Evolutionary conservation across 306 rosid genomes (phyloP).

Genomic region (Medicago arabica): DNA sequence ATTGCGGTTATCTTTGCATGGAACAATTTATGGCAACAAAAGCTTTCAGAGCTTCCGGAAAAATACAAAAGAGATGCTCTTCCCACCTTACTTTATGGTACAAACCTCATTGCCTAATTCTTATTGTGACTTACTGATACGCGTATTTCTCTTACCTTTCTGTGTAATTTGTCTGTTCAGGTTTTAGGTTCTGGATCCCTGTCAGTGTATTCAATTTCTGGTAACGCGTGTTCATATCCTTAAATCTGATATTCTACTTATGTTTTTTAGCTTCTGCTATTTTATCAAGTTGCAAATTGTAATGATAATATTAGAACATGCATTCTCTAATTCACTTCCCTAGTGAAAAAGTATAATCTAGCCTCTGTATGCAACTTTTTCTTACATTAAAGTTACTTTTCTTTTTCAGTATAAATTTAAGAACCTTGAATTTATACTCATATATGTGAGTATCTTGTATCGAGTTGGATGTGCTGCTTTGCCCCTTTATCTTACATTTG

Average conservation of each 20-base stretch:
- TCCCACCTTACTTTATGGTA: conserved; percentile 79
- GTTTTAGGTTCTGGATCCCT: conserved; percentile 98
- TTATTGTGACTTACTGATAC: conserved; percentile 31
- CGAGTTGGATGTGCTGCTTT: too few species aligned
- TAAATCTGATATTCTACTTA: conserved; percentile 25
- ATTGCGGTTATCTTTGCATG: conserved; percentile 94
- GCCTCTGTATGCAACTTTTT: too few species aligned
- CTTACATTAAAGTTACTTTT: too few species aligned
- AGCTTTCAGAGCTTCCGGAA: conserved; percentile 79
- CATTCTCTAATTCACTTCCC: too few species aligned
- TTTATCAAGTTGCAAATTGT: conserved; percentile 1
- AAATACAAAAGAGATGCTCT: conserved; percentile 84
- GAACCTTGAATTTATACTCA: too few species aligned
- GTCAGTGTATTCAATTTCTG: conserved; percentile 83
- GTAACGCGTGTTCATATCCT: conserved; percentile 48
- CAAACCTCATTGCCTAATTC: conserved; percentile 17
- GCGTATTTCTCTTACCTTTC: conserved; percentile 23
- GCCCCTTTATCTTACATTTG: too few species aligned
- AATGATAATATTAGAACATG: too few species aligned
- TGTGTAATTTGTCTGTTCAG: conserved; percentile 53
- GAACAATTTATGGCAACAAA: conserved; percentile 86
- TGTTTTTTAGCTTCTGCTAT: conserved; percentile 2
- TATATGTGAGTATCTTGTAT: too few species aligned
- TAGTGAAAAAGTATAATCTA: too few species aligned
- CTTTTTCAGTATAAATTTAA: too few species aligned